Percentiles rank a stretch among this genome's conserved stretches.
phyloP scores from a whole-genome alignment of 129 eudicot genomes.

The Chrysanthemum seticuspe region DNA sequence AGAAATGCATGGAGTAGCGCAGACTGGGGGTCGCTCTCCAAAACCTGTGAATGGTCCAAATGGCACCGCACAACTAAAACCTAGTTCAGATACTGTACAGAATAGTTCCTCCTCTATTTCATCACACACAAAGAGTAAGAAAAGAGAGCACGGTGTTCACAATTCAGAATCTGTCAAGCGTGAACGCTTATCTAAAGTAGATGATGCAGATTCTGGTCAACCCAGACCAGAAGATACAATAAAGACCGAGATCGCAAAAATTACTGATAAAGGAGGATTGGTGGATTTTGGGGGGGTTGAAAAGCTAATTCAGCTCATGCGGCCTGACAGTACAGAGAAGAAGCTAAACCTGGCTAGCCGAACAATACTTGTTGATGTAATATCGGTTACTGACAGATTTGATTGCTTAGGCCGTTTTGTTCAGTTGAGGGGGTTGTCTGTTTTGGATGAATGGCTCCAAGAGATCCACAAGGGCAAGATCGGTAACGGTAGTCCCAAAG shows the following conservation, averaged over 20 bases:
- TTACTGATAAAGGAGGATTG: constrained; percentile 81
- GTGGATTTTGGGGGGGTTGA: constrained; percentile 52
- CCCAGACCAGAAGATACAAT: constrained; percentile 49
- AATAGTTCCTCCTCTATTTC: constrained; percentile 52
- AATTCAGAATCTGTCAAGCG: constrained; percentile 50
- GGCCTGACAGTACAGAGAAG: constrained; percentile 44
- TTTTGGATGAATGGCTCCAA: constrained; percentile 89
- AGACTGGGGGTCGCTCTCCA: constrained; percentile 88
- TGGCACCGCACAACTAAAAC: constrained; percentile 58
- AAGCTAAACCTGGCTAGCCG: constrained; percentile 51
- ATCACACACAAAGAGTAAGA: constrained; percentile 73
- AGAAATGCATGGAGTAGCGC: constrained; percentile 71
- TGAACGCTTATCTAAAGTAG: constrained; percentile 50
- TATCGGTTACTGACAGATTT: constrained; percentile 65
- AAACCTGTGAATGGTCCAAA: constrained; percentile 58
- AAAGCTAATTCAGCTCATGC: constrained; percentile 62
- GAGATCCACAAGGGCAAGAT: constrained; percentile 78
- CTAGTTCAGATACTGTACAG: constrained; percentile 67
- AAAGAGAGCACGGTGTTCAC: constrained; percentile 65
- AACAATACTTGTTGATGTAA: constrained; percentile 64
- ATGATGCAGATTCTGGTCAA: constrained; percentile 62
- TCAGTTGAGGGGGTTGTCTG: constrained; percentile 54
- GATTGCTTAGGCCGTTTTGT: constrained; percentile 62
- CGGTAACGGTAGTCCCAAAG: constrained; percentile 66
- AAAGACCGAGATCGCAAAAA: constrained; percentile 67